Conservation (phyloP, 805 yeast species). For the Zygosaccharomyces bisporus region DNA sequence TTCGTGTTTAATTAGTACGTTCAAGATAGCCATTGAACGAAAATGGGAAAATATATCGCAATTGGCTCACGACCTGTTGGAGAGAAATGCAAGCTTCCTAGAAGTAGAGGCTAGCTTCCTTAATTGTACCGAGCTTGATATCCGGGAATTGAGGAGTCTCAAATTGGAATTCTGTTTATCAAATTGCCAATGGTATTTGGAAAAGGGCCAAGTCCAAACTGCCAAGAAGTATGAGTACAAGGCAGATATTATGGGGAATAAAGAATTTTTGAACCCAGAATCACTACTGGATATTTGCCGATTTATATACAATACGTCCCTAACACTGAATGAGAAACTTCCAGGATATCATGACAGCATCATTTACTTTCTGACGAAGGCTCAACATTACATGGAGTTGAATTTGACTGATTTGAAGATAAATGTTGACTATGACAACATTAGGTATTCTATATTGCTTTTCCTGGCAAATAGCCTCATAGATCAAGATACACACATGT, state of each 20-base stretch:
- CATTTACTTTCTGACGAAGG: slow-evolving; percentile 19
- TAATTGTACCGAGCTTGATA: slow-evolving; percentile 9
- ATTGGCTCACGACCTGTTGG: slow-evolving; percentile 33
- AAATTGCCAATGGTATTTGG: slow-evolving; percentile 34
- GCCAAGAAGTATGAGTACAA: slow-evolving; percentile 38
- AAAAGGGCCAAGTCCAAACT: slow-evolving; percentile 34
- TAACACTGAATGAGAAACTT: slow-evolving; percentile 18
- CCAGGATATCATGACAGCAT: slow-evolving; percentile 5
- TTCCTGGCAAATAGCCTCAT: slow-evolving; percentile 32
- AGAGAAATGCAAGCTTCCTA: slow-evolving; percentile 24
- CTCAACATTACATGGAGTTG: slow-evolving; percentile 14
- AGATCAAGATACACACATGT: slow-evolving; percentile 11
- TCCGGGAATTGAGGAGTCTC: slow-evolving; percentile 17
- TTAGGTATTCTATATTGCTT: slow-evolving; percentile 26
- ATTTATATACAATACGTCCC: slow-evolving; percentile 35
- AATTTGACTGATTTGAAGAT: slow-evolving; percentile 13
- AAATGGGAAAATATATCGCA: slow-evolving; percentile 17
- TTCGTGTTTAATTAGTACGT: slow-evolving; percentile 33
- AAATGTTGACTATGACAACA: slow-evolving; percentile 18
- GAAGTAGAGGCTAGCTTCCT: slow-evolving; percentile 18
- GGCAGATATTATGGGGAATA: slow-evolving; percentile 22
- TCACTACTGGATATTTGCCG: slow-evolving; percentile 33
- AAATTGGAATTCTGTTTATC: slow-evolving; percentile 32
- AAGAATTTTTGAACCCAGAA: slow-evolving; percentile 12
- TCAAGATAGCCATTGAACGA: slow-evolving; percentile 33